These are phyloP conservation scores for Discostella pseudostelligera DNA, from an alignment of 108 stramenopile genomes.

Conservation along the genomic window DNA sequence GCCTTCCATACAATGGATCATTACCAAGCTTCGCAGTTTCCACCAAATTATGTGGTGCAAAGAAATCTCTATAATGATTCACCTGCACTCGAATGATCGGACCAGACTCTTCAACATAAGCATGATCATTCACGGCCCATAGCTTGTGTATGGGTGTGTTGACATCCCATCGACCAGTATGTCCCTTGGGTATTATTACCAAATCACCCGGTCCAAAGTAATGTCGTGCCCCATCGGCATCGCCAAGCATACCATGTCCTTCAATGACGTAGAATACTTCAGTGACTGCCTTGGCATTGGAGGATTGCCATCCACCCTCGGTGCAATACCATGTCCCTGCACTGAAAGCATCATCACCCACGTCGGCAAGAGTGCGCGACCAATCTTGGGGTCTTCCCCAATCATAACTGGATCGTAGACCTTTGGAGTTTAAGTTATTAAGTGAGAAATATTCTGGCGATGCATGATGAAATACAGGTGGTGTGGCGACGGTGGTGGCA, in stretches of 20 bases:
- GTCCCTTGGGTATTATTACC: conserved; percentile 72
- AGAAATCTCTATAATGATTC: conserved; percentile 38
- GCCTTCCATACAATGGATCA: conserved; percentile 27
- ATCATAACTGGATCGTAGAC: conserved; percentile 54
- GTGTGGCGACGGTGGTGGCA: no score
- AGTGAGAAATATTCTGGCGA: conserved; percentile 52
- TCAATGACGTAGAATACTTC: conserved; percentile 68
- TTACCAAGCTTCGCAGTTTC: conserved; percentile 4
- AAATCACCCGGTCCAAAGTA: conserved; percentile 74
- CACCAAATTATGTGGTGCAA: conserved; percentile 29
- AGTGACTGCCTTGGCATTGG: conserved; percentile 47
- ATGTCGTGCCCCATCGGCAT: conserved; percentile 55
- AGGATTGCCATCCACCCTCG: conserved; percentile 68
- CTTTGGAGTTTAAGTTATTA: conserved; percentile 52
- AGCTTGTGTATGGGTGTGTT: conserved; percentile 59
- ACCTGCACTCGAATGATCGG: conserved; percentile 53
- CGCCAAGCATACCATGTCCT: conserved; percentile 59
- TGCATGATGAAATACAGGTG: no score
- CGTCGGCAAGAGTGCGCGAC: conserved; percentile 35
- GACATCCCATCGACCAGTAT: conserved; percentile 76
- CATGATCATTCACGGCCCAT: conserved; percentile 66
- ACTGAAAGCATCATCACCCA: conserved; percentile 20
- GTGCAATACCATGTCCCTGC: conserved; percentile 68
- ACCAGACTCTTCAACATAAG: conserved; percentile 38
- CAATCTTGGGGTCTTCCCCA: conserved; percentile 59